Percentiles rank a stretch among this genome's conserved stretches.
Conservation (phyloP, 1,284 basidiomycete genomes). For the Tremellales sp. region DNA sequence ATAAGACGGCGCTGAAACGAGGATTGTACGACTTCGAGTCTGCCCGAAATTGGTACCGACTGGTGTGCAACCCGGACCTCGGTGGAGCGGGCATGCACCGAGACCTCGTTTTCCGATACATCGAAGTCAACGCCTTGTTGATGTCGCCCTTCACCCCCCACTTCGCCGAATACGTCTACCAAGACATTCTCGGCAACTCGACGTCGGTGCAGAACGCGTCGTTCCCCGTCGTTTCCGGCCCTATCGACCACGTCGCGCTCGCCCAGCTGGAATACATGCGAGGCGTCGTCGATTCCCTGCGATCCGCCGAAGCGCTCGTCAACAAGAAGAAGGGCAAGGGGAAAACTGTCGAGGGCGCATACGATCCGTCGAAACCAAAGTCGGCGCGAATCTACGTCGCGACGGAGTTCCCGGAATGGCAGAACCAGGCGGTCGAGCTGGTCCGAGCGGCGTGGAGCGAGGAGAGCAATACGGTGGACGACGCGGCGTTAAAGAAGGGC, state of each 20-base stretch:
- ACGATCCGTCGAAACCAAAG: conserved; percentile 79
- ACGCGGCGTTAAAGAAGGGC: conserved; percentile 69
- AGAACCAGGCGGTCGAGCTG: conserved; percentile 73
- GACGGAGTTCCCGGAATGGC: conserved; percentile 89
- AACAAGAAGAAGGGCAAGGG: conserved; percentile 57
- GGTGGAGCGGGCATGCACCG: conserved; percentile 74
- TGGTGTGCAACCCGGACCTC: conserved; percentile 73
- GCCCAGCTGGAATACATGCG: conserved; percentile 67
- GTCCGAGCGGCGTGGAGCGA: conserved; percentile 68
- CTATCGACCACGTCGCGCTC: conserved; percentile 55
- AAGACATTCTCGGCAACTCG: conserved; percentile 65
- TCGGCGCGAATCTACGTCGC: conserved; percentile 85
- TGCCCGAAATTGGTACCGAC: conserved; percentile 92
- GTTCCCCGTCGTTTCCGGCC: conserved; percentile 52
- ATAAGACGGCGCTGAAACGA: conserved; percentile 91
- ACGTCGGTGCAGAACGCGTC: conserved; percentile 75
- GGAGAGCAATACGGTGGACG: conserved; percentile 68
- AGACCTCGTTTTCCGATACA: conserved; percentile 70
- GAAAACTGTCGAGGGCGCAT: conserved; percentile 52
- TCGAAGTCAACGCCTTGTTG: conserved; percentile 73
- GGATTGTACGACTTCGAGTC: conserved; percentile 96
- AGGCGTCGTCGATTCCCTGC: conserved; percentile 58
- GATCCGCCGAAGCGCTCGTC: conserved; percentile 77
- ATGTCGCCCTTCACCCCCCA: conserved; percentile 90
- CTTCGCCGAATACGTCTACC: conserved; percentile 90